Conservation (phyloP, 1,284 basidiomycete genomes). For the Takashimella koratensis region DNA sequence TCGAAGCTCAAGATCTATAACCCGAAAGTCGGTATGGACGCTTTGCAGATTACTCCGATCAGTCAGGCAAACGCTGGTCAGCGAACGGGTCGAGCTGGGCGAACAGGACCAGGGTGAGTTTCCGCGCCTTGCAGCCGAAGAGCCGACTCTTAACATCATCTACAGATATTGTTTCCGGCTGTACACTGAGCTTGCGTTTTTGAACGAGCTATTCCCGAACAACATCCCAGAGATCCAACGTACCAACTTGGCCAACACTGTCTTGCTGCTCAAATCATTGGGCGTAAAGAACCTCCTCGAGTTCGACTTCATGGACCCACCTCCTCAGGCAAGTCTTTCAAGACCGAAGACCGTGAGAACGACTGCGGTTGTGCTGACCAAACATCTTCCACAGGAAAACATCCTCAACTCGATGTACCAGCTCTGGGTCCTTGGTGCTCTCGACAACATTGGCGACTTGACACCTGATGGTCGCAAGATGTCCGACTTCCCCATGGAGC, state of each 20-base stretch:
- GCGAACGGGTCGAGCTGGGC: constrained; percentile 89
- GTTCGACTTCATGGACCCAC: constrained; percentile 99
- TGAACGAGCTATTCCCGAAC: constrained; percentile 93
- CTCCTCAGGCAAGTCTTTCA: constrained; percentile 54
- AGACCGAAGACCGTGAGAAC: too few species aligned
- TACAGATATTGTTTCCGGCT: constrained; percentile 89
- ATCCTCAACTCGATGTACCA: constrained; percentile 99
- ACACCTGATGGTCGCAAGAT: constrained; percentile 91
- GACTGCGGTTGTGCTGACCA: too few species aligned
- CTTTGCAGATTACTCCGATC: constrained; percentile 96
- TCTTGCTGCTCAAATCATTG: constrained; percentile 87
- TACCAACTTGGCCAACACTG: constrained; percentile 95
- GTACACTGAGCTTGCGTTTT: constrained; percentile 93
- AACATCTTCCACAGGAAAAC: constrained; percentile 66
- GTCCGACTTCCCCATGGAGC: constrained; percentile 98
- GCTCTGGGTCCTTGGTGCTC: constrained; percentile 94
- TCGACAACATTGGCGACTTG: constrained; percentile 96
- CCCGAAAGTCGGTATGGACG: constrained; percentile 98
- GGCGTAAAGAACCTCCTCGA: constrained; percentile 93
- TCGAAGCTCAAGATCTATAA: constrained; percentile 99
- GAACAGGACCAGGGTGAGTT: constrained; percentile 84
- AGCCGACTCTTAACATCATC: neutral
- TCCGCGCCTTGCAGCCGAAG: neutral
- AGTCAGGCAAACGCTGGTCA: constrained; percentile 97
- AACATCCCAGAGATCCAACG: constrained; percentile 98